Percentiles rank a stretch among this genome's conserved stretches.
Conservation (phyloP, 2,329 filamentous ascomycete genomes). For the Nemania diffusa region DNA sequence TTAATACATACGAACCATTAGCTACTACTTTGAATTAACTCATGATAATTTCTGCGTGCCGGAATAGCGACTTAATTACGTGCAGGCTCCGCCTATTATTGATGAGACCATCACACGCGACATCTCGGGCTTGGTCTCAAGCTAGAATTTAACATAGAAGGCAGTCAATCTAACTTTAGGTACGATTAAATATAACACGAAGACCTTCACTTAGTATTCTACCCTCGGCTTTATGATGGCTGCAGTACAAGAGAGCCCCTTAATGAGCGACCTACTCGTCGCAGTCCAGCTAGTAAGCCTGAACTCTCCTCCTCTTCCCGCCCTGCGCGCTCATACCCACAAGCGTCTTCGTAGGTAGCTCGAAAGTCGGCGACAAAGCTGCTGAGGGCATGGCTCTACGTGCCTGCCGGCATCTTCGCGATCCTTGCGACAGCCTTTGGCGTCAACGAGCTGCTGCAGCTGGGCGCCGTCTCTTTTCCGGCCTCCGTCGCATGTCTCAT, state of each 20-base stretch:
- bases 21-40: background rate
- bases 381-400: conserved; percentile 59
- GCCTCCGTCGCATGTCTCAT: conserved; percentile 69
- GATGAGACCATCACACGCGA: background rate
- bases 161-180: no score
- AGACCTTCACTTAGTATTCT: background rate
- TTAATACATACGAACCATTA: background rate
- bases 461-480: conserved; percentile 65
- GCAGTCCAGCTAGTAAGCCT: conserved; percentile 13
- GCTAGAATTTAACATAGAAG: no score
- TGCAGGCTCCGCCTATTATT: no score
- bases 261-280: conserved; percentile 14
- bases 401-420: conserved; percentile 57
- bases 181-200: background rate
- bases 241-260: background rate
- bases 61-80: background rate
- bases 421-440: conserved; percentile 58
- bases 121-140: background rate
- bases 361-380: conserved; percentile 41
- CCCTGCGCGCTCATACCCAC: background rate
- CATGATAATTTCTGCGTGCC: background rate
- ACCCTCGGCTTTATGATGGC: background rate
- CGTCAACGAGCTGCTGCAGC: conserved; percentile 55
- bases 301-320: background rate
- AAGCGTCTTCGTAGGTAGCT: conserved; percentile 27